phyloP scores from a whole-genome alignment of 176 grass and related monocot species.

The Oryza australiensis region DNA sequence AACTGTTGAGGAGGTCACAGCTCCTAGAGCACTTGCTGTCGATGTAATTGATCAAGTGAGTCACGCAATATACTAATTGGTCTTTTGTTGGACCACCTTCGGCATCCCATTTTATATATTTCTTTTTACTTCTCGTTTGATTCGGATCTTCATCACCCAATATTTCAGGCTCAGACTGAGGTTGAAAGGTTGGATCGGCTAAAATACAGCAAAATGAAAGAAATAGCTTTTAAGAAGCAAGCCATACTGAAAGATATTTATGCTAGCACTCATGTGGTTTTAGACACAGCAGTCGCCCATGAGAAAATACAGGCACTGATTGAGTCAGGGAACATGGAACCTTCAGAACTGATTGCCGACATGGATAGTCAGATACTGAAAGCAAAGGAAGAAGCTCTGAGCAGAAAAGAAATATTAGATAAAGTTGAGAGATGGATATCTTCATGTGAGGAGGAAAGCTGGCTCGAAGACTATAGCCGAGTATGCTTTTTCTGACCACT shows the following conservation, averaged over 20 bases:
- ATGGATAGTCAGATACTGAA: conserved; percentile 73
- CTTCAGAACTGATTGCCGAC: conserved; percentile 69
- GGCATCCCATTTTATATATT: neutral
- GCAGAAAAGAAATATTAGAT: conserved; percentile 78
- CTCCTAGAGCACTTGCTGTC: neutral
- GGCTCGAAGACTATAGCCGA: conserved; percentile 82
- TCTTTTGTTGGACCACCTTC: neutral
- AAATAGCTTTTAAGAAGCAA: conserved; percentile 84
- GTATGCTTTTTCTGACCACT: conserved; percentile 33
- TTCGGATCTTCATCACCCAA: neutral
- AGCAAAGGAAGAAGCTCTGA: conserved; percentile 75
- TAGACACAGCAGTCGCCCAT: conserved; percentile 50
- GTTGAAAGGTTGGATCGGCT: conserved; percentile 71
- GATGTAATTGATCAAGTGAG: neutral
- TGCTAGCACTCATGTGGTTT: conserved; percentile 60
- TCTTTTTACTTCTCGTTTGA: conserved; percentile 20
- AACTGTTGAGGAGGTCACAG: neutral
- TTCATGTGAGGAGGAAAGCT: conserved; percentile 76
- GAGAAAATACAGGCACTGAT: conserved; percentile 64
- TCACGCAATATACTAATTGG: neutral
- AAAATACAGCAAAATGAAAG: conserved; percentile 84
- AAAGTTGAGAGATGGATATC: conserved; percentile 82
- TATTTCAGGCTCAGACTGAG: conserved; percentile 64
- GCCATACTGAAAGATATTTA: conserved; percentile 68
- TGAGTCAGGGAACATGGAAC: conserved; percentile 68